phyloP scores from a whole-genome alignment of 306 rosid species.

The Casuarina equisetifolia region DNA sequence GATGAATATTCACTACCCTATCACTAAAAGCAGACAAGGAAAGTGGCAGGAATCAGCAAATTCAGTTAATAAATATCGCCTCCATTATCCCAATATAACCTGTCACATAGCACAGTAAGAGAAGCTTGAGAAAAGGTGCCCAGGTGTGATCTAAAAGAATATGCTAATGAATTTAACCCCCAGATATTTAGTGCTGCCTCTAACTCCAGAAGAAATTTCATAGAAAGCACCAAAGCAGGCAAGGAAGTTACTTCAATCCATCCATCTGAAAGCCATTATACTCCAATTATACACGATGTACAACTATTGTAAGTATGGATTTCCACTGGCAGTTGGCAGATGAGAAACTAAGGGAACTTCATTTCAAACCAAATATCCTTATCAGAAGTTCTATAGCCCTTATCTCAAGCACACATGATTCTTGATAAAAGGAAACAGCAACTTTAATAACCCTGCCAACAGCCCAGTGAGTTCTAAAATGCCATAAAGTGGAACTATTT shows the following conservation, averaged over 20 bases:
- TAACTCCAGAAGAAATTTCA: background rate
- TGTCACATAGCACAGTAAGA: background rate
- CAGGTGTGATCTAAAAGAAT: background rate
- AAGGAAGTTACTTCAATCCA: background rate
- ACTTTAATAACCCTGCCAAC: background rate
- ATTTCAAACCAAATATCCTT: background rate
- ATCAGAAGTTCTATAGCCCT: background rate
- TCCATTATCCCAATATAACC: background rate
- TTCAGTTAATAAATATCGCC: background rate
- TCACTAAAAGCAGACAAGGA: background rate
- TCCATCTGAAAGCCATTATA: background rate
- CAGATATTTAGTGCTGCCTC: background rate
- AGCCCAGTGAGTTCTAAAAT: background rate
- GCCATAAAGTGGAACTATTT: background rate
- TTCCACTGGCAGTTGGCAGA: background rate
- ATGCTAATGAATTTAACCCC: background rate
- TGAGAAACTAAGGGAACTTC: background rate
- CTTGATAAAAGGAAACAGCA: background rate
- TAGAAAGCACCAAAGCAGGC: background rate
- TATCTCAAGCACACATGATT: background rate
- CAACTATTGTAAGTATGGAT: background rate
- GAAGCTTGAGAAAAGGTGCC: background rate
- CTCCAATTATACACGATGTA: background rate
- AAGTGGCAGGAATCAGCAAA: background rate
- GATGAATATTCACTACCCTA: background rate